Evolutionary conservation across 805 yeast genomes (phyloP).

Genomic region (Ogataea chonburiensis): DNA sequence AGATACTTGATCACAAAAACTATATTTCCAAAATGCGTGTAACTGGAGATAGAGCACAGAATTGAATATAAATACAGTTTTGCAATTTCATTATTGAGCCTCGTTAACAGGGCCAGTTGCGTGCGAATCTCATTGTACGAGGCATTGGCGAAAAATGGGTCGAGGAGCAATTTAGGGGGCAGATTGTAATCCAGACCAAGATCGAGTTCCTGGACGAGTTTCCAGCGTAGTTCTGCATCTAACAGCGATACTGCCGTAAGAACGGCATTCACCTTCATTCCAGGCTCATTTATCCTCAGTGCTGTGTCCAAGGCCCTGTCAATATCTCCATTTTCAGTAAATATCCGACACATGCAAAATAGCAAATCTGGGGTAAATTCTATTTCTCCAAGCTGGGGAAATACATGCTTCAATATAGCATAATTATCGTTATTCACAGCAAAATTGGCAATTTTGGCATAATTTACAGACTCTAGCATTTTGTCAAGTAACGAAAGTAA

Average conservation of each 20-base stretch:
- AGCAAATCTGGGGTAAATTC: conserved; percentile 7
- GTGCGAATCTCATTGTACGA: conserved; percentile 6
- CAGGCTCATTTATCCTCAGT: conserved; percentile 6
- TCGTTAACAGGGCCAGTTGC: conserved; percentile 1
- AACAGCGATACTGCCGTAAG: conserved; percentile 14
- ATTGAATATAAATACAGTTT: conserved; percentile 19
- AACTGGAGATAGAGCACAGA: conserved; percentile 19
- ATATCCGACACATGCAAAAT: conserved; percentile 7
- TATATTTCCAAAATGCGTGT: conserved; percentile 19
- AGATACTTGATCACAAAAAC: conserved; percentile 17
- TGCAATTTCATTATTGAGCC: conserved; percentile 8
- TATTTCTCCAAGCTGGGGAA: conserved; percentile 3
- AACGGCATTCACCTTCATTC: conserved; percentile 4
- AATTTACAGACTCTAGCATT: conserved; percentile 11
- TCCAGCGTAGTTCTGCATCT: conserved; percentile 11
- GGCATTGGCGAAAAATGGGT: conserved; percentile 9
- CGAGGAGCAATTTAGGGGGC: conserved; percentile 7
- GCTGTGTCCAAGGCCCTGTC: conserved; percentile 14
- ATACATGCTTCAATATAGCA: conserved; percentile 4
- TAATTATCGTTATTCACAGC: conserved; percentile 14
- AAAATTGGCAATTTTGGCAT: conserved; percentile 12
- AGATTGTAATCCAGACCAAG: not conserved
- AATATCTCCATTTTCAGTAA: conserved; percentile 10
- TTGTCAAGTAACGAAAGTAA: conserved; percentile 9
- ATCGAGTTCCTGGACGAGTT: conserved; percentile 11